These are phyloP conservation scores for Rehmannia glutinosa DNA, from an alignment of 257 asterid species.

Conservation along the genomic window DNA sequence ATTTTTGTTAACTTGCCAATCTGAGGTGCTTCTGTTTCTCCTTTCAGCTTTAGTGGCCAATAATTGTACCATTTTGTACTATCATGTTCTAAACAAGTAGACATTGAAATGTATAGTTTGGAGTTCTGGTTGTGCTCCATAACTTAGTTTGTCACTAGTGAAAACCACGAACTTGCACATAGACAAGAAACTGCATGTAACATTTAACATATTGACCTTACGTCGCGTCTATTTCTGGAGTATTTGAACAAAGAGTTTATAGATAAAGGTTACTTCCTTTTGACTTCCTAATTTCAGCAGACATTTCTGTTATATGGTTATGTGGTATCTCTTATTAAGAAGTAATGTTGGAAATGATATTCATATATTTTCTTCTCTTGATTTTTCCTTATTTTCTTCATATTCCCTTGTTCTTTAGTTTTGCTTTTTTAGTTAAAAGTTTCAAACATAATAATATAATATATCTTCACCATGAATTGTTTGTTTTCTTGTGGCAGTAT, in stretches of 20 bases:
- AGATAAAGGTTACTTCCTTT: no score
- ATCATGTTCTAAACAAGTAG: not conserved
- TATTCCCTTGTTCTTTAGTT: no score
- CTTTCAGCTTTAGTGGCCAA: constrained; percentile 18
- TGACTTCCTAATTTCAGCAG: not conserved
- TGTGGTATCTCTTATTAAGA: not conserved
- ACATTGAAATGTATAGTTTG: not conserved
- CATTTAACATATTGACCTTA: not conserved
- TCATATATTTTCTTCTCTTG: not conserved
- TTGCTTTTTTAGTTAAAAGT: no score
- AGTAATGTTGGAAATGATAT: no score
- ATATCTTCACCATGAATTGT: not conserved
- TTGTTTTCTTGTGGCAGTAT: constrained; percentile 43
- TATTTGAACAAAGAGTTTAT: not conserved
- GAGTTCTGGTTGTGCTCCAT: not conserved
- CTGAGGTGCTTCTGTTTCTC: constrained; percentile 55
- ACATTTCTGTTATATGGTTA: not conserved
- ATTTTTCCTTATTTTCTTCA: not conserved
- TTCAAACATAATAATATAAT: no score
- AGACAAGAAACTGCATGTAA: not conserved
- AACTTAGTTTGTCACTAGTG: not conserved
- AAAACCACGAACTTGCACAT: not conserved
- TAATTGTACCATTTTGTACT: not conserved
- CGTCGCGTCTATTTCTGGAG: not conserved
- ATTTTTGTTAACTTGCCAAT: constrained; percentile 75